Conservation (phyloP, 192 early-diverging fungal genomes). For the Linnemannia schmuckeri region DNA sequence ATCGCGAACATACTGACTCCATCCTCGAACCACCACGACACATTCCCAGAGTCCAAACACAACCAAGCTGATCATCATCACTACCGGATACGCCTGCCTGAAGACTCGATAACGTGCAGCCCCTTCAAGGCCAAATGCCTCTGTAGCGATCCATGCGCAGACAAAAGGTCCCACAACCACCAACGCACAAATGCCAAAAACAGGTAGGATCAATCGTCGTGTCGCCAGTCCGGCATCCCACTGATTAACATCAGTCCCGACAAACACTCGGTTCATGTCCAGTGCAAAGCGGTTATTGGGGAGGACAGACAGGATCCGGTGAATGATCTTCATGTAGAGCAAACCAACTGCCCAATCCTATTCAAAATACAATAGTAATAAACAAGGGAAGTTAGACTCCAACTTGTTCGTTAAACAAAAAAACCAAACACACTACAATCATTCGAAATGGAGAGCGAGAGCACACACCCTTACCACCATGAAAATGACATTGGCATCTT, state of each 20-base stretch:
- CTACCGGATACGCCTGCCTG: slow-evolving; percentile 19
- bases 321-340: slow-evolving; percentile 79
- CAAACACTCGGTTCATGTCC: slow-evolving; percentile 37
- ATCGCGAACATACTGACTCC: slow-evolving; percentile 48
- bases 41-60: slow-evolving; percentile 26
- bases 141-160: slow-evolving; percentile 6
- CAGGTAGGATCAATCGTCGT: slow-evolving; percentile 26
- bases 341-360: slow-evolving; percentile 83
- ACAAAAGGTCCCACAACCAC: slow-evolving; percentile 16
- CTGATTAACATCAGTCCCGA: slow-evolving; percentile 11
- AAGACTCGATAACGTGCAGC: not conserved
- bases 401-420: not conserved
- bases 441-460: not conserved
- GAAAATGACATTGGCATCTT: slow-evolving; percentile 40
- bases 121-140: not conserved
- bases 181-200: slow-evolving; percentile 2
- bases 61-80: slow-evolving; percentile 3
- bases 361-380: not conserved
- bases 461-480: slow-evolving; percentile 59
- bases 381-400: not conserved
- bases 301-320: slow-evolving; percentile 65
- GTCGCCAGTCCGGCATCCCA: slow-evolving; percentile 34
- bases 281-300: slow-evolving; percentile 62
- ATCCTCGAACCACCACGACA: slow-evolving; percentile 21
- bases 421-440: not conserved